phyloP scores from a whole-genome alignment of 2,329 filamentous ascomycete genomes.

The Hymenoscyphus fraxineus region DNA sequence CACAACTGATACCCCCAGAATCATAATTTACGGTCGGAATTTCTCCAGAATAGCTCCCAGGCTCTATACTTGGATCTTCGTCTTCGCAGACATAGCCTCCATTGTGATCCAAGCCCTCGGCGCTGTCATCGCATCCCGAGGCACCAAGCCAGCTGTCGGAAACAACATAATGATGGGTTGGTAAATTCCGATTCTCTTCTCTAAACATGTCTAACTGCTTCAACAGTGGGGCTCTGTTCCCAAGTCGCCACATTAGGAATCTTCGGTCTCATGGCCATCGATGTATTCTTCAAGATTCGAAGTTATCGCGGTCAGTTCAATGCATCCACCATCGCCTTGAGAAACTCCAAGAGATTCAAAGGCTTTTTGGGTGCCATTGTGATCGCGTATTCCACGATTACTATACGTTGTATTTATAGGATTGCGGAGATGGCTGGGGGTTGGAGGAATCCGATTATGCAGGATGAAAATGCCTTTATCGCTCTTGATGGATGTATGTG shows the following conservation, averaged over 20 bases:
- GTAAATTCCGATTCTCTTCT: too few relatives aligned
- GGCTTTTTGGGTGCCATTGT: constrained; percentile 13
- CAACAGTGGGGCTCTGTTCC: constrained; percentile 33
- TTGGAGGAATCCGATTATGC: constrained; percentile 61
- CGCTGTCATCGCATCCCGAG: constrained; percentile 51
- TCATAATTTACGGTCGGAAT: constrained; percentile 45
- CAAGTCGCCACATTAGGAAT: constrained; percentile 38
- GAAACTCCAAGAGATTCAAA: constrained; percentile 14
- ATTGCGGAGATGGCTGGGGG: constrained; percentile 60
- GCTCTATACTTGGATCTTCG: constrained; percentile 56
- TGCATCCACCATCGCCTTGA: constrained; percentile 10
- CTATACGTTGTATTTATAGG: constrained; percentile 20
- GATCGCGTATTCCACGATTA: constrained; percentile 14
- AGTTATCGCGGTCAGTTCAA: constrained; percentile 11
- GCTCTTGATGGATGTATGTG: constrained; percentile 47
- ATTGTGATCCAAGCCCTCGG: constrained; percentile 43
- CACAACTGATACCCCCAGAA: constrained; percentile 19
- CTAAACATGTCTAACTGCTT: too few relatives aligned
- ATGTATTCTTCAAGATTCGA: constrained; percentile 19
- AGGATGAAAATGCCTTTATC: constrained; percentile 56
- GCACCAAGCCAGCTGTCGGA: constrained; percentile 37
- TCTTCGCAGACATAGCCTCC: constrained; percentile 53
- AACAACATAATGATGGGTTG: constrained; percentile 35
- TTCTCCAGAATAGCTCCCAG: constrained; percentile 49
- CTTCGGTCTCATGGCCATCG: constrained; percentile 24